Conservation (phyloP, 2,329 filamentous ascomycete genomes). For the Cladosporium colombiae region DNA sequence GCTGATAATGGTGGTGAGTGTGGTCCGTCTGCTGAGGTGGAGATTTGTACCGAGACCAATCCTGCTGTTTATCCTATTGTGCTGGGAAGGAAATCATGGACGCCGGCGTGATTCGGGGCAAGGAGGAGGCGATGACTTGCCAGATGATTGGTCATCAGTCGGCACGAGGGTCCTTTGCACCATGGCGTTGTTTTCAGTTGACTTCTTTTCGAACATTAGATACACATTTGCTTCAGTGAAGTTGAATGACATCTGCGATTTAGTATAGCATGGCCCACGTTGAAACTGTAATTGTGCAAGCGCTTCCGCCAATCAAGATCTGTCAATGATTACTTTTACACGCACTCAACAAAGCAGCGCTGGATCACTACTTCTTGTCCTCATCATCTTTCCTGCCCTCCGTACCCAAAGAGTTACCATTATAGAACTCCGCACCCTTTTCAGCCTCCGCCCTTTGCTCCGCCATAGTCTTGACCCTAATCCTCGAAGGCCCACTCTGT, state of each 20-base stretch:
- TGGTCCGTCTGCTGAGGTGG: not conserved
- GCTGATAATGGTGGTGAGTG: not conserved
- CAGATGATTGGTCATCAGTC: too few relatives aligned
- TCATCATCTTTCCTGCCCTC: slow-evolving; percentile 55
- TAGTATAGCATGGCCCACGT: not conserved
- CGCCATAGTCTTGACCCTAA: slow-evolving; percentile 49
- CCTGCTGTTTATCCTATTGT: slow-evolving; percentile 1
- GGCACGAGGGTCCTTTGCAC: too few relatives aligned
- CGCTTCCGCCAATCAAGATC: not conserved
- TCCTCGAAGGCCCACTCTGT: slow-evolving; percentile 25
- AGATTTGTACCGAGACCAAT: not conserved
- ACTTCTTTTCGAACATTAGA: too few relatives aligned
- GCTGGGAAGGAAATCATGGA: not conserved
- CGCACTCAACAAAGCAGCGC: not conserved
- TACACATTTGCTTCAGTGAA: too few relatives aligned
- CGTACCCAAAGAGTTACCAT: slow-evolving; percentile 79
- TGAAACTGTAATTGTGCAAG: too few relatives aligned
- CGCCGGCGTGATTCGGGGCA: not conserved
- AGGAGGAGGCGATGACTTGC: not conserved
- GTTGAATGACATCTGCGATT: not conserved
- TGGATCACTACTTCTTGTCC: slow-evolving; percentile 14
- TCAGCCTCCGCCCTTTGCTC: slow-evolving; percentile 43
- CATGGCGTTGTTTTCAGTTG: not conserved
- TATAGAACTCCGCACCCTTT: slow-evolving; percentile 69
- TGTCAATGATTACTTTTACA: not conserved